phyloP scores from a whole-genome alignment of 2,329 filamentous ascomycete species.

The Fusarium drepaniforme region DNA sequence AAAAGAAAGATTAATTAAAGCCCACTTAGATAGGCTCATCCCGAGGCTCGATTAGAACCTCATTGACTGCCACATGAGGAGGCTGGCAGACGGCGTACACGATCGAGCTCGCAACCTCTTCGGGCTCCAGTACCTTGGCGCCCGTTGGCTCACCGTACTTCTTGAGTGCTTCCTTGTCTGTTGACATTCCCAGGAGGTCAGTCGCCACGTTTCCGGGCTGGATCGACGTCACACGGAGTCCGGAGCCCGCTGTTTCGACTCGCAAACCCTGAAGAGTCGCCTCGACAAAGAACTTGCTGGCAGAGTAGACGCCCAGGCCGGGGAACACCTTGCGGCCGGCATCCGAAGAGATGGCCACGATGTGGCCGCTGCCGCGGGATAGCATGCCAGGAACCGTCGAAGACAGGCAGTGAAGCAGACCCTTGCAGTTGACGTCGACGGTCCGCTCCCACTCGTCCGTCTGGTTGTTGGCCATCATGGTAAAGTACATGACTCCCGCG shows the following conservation, averaged over 20 bases:
- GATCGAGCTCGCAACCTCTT: conserved; percentile 79
- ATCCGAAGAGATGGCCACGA: conserved; percentile 86
- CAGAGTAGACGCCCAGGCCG: conserved; percentile 84
- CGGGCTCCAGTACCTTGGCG: conserved; percentile 79
- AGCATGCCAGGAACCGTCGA: conserved; percentile 80
- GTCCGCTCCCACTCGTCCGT: conserved; percentile 84
- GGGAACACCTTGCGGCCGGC: conserved; percentile 87
- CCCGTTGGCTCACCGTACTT: conserved; percentile 82
- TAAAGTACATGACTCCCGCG: conserved; percentile 90
- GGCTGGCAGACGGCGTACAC: conserved; percentile 82
- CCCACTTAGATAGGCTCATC: conserved; percentile 75
- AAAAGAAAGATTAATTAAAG: neutral
- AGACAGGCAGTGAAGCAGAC: conserved; percentile 78
- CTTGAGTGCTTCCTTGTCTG: conserved; percentile 80
- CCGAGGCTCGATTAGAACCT: conserved; percentile 82
- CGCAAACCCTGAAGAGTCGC: conserved; percentile 81
- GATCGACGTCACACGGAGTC: conserved; percentile 78
- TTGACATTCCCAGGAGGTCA: conserved; percentile 80
- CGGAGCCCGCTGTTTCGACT: conserved; percentile 80
- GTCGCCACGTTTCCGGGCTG: conserved; percentile 85
- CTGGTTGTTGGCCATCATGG: conserved; percentile 84
- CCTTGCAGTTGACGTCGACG: conserved; percentile 90
- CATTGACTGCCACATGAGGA: conserved; percentile 82
- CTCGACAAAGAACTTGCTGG: conserved; percentile 88
- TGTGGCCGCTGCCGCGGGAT: conserved; percentile 74